Evolutionary conservation across 2,329 filamentous ascomycete genomes (phyloP), one percentile per base, ranked within the genome.

Genomic region (Mariannaea sp.): DNA sequence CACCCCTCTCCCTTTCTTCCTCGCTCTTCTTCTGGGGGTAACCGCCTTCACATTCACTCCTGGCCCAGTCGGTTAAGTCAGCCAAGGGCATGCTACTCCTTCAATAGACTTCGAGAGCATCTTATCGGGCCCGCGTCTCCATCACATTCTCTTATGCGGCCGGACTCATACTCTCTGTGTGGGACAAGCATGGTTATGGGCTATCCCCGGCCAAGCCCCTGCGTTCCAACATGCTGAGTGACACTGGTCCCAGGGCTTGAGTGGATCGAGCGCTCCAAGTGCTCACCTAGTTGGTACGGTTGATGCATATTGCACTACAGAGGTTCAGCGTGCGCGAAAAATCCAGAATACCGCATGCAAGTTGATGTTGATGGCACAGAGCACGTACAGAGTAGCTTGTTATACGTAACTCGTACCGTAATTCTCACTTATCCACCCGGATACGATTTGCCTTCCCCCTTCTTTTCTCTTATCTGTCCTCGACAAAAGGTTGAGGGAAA

Each of bases 221-320:
- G 49, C 51, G 51, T 57, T 56, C 58, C 58, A 57, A 49, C 49
- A 32, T 45, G 49, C 40, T 58, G 41, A 59, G 53, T 59, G 58
- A 53, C 50, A 53, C 48, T 43, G 44, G 22, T 27, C 20, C 42
- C 33, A 49, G 49, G 54, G 54, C 49, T 41, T 24, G 41, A 4
- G 53, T 48, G 53, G 53, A 45, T 33, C 44, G 13, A 7, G 33
- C 24, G 20, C 26, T 16, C 44, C 39, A 35, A 17, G 29, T 53
- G 32, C 50, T 46, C 30, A 38, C 29, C 38, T 29, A 41, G 48
- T 51, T 38, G 29, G 35, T n/a, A 33, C n/a, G n/a, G n/a, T n/a
- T n/a, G n/a, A n/a, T n/a, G n/a, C n/a, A n/a, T n/a, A n/a, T n/a
- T n/a, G n/a, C n/a, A n/a, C n/a, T n/a, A n/a, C 47, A 49, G 24